Percentiles rank a stretch among this genome's conserved stretches.
phyloP scores from a whole-genome alignment of 257 asterid genomes.

The Solanum lignicaule region DNA sequence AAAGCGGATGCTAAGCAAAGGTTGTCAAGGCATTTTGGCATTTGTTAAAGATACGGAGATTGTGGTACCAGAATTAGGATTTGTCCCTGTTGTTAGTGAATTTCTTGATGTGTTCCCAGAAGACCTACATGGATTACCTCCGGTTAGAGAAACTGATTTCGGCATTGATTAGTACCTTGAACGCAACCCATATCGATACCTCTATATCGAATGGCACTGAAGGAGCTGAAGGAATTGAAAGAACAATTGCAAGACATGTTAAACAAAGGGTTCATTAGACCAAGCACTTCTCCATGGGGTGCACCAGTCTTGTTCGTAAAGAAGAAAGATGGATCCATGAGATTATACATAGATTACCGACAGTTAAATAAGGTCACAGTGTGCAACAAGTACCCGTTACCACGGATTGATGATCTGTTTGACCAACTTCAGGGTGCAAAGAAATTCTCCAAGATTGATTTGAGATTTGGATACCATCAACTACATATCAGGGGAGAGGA shows the following conservation, averaged over 20 bases:
- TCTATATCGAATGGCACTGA: no score
- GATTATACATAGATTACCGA: not conserved
- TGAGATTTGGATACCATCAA: not conserved
- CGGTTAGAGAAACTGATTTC: not conserved
- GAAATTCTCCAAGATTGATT: not conserved
- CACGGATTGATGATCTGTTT: not conserved
- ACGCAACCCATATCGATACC: not conserved
- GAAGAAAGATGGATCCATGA: not conserved
- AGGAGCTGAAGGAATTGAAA: not conserved
- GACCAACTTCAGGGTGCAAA: not conserved
- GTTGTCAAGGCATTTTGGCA: not conserved
- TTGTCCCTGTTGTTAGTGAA: not conserved
- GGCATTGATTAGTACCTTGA: not conserved
- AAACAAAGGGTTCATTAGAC: not conserved
- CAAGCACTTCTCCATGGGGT: not conserved
- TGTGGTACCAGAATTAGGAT: not conserved
- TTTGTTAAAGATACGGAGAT: not conserved
- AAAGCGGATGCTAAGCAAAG: not conserved
- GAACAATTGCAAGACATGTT: not conserved
- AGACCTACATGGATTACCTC: not conserved
- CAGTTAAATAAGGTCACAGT: not conserved
- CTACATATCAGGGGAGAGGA: no score
- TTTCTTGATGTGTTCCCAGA: not conserved
- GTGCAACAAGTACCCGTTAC: not conserved
- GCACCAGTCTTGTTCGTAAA: not conserved